Base-by-base conservation (phyloP, 2,329 filamentous ascomycete genomes). In the Mycosphaerelloides madeirae region DNA sequence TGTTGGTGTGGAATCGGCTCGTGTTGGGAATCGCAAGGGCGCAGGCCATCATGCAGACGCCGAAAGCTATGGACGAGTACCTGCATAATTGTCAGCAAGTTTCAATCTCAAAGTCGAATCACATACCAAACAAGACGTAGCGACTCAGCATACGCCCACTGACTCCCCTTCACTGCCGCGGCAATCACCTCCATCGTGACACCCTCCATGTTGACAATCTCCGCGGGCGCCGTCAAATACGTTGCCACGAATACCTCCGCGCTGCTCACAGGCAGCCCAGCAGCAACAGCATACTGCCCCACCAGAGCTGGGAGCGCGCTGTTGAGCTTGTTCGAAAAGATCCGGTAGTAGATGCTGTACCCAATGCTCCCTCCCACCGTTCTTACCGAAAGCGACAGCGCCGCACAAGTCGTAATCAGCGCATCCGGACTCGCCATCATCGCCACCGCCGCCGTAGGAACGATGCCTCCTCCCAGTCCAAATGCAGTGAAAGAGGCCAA, bases 391-490 rank as follows among this genome's bases (percentile, higher is more conserved):
- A 61, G 49, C 14, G 59, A 60, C 1, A 62, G 43, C 3, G 59
- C 56, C 6, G 56, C 52, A 38, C 54, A 56, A 2, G 59, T 62
- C 0, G 57, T 59, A 38, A 62, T 61, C 13, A 59, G 44, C 13
- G 57, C 55, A 46, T 61, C 59, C 2, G 59, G 59, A 37, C 49
- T 52, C 20, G 57, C 54, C 25, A 56, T 58, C 49, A 59, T 57
- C 22, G 59, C 56, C n/a, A 60, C 54, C 12, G 58, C 61, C 2
- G 58, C 55, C 7, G 59, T 53, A 13, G 58, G 59, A 3, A 62
- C 59, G 22, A 61, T 51, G 18, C 61, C 55, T 40, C 58, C 59
- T 20, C 66, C 67, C 2, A 69, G 56, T 29, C 66, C 66, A 19
- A 69, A 63, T 1, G 59, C 60, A 7, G 65, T 62, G 7, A 68